These are phyloP conservation scores for Fusarium penzigii DNA, from an alignment of 2,329 filamentous ascomycete genomes.

Conservation along the genomic window DNA sequence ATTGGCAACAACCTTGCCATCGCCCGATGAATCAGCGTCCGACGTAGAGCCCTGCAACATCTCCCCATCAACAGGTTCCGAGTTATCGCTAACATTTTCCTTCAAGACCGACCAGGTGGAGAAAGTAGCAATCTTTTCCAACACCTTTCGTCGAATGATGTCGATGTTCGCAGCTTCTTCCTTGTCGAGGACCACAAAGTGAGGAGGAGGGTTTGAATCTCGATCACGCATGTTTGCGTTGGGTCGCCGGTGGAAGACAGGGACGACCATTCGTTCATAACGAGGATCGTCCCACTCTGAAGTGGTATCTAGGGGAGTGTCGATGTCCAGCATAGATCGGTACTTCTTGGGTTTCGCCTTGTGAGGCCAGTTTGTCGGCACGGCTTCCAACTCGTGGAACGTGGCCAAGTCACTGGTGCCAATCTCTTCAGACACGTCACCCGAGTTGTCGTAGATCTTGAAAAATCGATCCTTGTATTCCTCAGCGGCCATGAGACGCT, in stretches of 20 bases:
- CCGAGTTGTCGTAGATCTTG: conserved; percentile 74
- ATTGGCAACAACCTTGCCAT: conserved; percentile 70
- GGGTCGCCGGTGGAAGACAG: conserved; percentile 64
- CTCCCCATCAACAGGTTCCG: conserved; percentile 65
- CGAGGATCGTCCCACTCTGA: conserved; percentile 61
- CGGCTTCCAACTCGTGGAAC: conserved; percentile 73
- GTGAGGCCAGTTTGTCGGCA: conserved; percentile 75
- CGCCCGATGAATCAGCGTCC: conserved; percentile 66
- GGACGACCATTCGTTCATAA: conserved; percentile 68
- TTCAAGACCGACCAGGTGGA: conserved; percentile 69
- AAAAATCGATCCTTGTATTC: conserved; percentile 84
- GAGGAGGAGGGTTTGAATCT: conserved; percentile 48
- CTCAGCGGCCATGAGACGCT: conserved; percentile 76
- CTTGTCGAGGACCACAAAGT: conserved; percentile 74
- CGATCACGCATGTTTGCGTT: conserved; percentile 32
- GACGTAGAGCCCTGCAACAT: conserved; percentile 65
- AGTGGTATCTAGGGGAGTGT: conserved; percentile 40
- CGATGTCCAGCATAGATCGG: conserved; percentile 52
- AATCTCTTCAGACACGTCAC: conserved; percentile 72
- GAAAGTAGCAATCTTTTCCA: conserved; percentile 74
- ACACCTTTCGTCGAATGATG: conserved; percentile 74
- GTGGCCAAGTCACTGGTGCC: conserved; percentile 64
- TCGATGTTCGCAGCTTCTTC: conserved; percentile 71
- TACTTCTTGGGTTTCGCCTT: conserved; percentile 49
- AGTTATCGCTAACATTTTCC: conserved; percentile 48